A percentile compares a stretch with the other conserved stretches of the same genome.
Conservation (phyloP, 495 filamentous ascomycete genomes). For the Penicillium turbatum region DNA sequence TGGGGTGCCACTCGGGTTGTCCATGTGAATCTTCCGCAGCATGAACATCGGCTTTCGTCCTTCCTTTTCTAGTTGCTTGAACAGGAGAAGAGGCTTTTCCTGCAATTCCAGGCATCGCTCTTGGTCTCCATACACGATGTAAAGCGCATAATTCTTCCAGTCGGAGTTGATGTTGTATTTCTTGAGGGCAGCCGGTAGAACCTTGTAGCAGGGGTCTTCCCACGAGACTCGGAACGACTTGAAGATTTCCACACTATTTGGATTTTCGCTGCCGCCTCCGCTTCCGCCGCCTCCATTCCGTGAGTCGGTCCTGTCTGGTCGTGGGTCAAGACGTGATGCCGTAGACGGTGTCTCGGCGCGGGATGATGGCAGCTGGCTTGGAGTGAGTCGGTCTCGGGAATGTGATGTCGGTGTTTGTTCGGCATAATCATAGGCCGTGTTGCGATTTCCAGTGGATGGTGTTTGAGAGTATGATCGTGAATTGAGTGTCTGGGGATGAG, state of each 20-base stretch:
- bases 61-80: slow-evolving; percentile 95
- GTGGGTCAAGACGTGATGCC: slow-evolving; percentile 13
- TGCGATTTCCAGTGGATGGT: slow-evolving; percentile 29
- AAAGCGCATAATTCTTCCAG: slow-evolving; percentile 94
- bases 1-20: slow-evolving; percentile 20
- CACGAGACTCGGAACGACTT: slow-evolving; percentile 96
- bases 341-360: slow-evolving; percentile 34
- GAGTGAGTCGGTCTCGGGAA: slow-evolving; percentile 36
- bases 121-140: slow-evolving; percentile 96
- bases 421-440: slow-evolving; percentile 37
- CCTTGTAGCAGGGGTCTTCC: slow-evolving; percentile 97
- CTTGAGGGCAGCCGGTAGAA: slow-evolving; percentile 89
- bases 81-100: slow-evolving; percentile 89
- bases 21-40: slow-evolving; percentile 61
- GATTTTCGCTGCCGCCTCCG: slow-evolving; percentile 15
- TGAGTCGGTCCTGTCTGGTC: slow-evolving; percentile 45
- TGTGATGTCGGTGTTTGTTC: slow-evolving; percentile 35
- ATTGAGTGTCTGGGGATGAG: slow-evolving; percentile 43
- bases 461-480: slow-evolving; percentile 47
- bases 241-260: slow-evolving; percentile 81
- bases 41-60: slow-evolving; percentile 99
- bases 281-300: slow-evolving; percentile 33
- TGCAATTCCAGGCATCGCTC: slow-evolving; percentile 88
- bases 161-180: slow-evolving; percentile 98
- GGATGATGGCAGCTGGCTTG: slow-evolving; percentile 37